Percentiles rank a stretch among this genome's conserved stretches.
These are phyloP conservation scores for Kockiozyma suomiensis DNA, from an alignment of 805 yeast genomes.

Conservation along the genomic window DNA sequence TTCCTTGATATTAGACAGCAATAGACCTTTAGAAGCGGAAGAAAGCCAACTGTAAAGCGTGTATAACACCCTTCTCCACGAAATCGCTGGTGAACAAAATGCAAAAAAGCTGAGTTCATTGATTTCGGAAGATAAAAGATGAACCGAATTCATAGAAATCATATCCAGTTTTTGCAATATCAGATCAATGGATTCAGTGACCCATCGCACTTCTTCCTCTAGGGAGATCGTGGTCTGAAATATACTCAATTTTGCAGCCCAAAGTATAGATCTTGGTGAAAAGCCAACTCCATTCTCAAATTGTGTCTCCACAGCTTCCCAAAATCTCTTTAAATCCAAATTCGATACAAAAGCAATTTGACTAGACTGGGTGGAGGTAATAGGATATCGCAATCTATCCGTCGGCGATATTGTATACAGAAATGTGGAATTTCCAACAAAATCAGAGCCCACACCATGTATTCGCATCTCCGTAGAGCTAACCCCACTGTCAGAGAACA, in stretches of 20 bases:
- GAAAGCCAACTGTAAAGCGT: background rate
- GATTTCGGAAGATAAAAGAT: background rate
- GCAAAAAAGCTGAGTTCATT: background rate
- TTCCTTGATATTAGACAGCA: too few species aligned
- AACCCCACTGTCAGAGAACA: background rate
- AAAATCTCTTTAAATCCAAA: background rate
- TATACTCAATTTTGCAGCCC: slow-evolving; percentile 15
- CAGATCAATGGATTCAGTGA: slow-evolving; percentile 1
- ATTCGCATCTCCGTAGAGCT: slow-evolving; percentile 8
- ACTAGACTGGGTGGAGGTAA: slow-evolving; percentile 13
- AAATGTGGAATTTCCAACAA: background rate
- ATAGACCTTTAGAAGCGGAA: background rate
- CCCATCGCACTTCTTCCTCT: slow-evolving; percentile 1
- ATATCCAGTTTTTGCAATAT: slow-evolving; percentile 1
- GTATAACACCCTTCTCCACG: slow-evolving; percentile 11
- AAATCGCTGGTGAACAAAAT: background rate
- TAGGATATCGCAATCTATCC: slow-evolving; percentile 23
- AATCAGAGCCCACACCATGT: slow-evolving; percentile 6
- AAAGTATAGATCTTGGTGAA: slow-evolving; percentile 12
- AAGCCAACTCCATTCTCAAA: background rate
- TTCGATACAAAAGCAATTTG: slow-evolving; percentile 9
- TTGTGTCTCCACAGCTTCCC: background rate
- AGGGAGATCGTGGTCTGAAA: background rate
- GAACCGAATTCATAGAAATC: background rate
- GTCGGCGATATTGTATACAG: slow-evolving; percentile 20